Base-by-base conservation (phyloP, 495 filamentous ascomycete genomes). In the Penicillium chermesinum region DNA sequence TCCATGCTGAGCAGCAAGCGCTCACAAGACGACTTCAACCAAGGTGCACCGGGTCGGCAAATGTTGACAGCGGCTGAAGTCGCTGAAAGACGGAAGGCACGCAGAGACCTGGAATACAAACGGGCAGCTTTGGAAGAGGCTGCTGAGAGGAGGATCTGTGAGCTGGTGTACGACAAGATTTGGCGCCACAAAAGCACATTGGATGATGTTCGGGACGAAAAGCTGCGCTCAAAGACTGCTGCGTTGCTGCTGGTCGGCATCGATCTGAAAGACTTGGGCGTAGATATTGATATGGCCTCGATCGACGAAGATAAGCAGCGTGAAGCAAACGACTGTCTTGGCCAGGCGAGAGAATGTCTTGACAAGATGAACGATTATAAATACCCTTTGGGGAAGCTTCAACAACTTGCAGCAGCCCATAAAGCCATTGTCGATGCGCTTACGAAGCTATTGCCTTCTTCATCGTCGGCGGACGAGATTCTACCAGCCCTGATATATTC, bases 401-500 rank as follows among this genome's bases (percentile, higher is more conserved):
- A 87, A 54, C 84, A 89, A 58, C 79, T 99, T 43, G 91, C 90
- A 44, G 79, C 84, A 6, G 85, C 89, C 0, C 91, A 97, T 62
- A 95, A 96, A 71, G 82, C 82, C 53, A 96, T 99, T 41, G 93
- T 99, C 35, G 91, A 96, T 68, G 86, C 88, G 1, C 72, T 96
- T 17, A 82, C 83, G 38, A 70, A 80, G 50, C 59, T 86, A 58
- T 83, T 73, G 62, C 87, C 89, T 38, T 88, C 94, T 10, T 90
- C 91, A 2, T 96, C 93, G 0, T 96, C 91, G 6, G 93, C 93
- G 1, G 93, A 99, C 58, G 91, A 95, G 64, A 91, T 99, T 43
- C 82, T 99, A 54, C 93, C 93, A 0, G 95, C 94, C 53, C 75
- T 99, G 40, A 99, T 99, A 46, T 97, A 93, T 63, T 86, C 89